A percentile compares a stretch with the other conserved stretches of the same genome.
phyloP scores from a whole-genome alignment of 2,329 filamentous ascomycete genomes.

The Plenodomus tracheiphilus region DNA sequence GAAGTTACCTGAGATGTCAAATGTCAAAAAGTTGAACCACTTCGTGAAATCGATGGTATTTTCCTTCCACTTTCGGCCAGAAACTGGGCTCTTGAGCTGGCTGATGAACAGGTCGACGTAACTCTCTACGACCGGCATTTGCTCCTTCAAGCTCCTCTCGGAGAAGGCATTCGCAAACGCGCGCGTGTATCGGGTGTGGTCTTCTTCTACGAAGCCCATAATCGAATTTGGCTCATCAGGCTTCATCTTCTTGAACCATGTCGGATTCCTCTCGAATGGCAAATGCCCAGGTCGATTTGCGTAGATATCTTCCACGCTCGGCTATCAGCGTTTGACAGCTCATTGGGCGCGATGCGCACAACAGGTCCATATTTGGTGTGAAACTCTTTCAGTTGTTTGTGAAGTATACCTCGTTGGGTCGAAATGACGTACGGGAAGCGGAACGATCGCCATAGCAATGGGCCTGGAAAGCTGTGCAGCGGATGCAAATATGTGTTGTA shows the following conservation, averaged over 20 bases:
- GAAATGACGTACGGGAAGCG: too few relatives aligned
- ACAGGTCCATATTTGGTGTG: slow-evolving; percentile 32
- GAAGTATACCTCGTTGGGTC: too few relatives aligned
- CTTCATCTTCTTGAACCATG: slow-evolving; percentile 30
- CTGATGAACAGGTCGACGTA: slow-evolving; percentile 28
- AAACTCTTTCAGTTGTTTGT: slow-evolving; percentile 23
- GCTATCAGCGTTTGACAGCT: slow-evolving; percentile 31
- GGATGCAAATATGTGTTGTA: too few relatives aligned
- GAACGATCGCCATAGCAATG: too few relatives aligned
- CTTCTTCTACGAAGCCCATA: slow-evolving; percentile 25
- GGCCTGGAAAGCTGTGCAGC: too few relatives aligned
- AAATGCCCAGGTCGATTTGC: slow-evolving; percentile 24
- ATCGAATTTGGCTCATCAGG: slow-evolving; percentile 32
- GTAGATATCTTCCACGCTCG: slow-evolving; percentile 38
- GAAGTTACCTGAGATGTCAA: slow-evolving; percentile 48
- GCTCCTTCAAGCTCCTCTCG: slow-evolving; percentile 28
- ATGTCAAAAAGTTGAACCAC: slow-evolving; percentile 24
- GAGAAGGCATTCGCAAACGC: slow-evolving; percentile 35
- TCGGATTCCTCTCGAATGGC: slow-evolving; percentile 25
- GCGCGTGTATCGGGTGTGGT: slow-evolving; percentile 25
- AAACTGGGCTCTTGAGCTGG: slow-evolving; percentile 11
- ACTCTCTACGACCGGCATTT: slow-evolving; percentile 27
- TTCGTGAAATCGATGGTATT: slow-evolving; percentile 20
- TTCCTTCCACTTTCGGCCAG: slow-evolving; percentile 4
- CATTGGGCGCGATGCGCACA: slow-evolving; percentile 35